Base-by-base conservation (phyloP, 2,329 filamentous ascomycete genomes). In the Stemphylium beticola region DNA sequence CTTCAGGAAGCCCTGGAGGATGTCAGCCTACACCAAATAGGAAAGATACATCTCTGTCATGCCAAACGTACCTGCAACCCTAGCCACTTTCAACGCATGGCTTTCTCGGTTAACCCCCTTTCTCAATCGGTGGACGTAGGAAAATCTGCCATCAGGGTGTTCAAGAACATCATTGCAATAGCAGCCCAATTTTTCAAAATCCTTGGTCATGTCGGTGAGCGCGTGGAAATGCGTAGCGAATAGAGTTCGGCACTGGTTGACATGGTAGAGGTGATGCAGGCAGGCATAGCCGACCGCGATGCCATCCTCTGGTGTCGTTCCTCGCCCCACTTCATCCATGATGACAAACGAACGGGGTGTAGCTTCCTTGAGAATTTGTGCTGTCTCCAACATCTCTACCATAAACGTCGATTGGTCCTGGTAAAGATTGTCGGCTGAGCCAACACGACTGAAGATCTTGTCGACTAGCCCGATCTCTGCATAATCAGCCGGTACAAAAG, bases 341-440 rank as follows among this genome's bases (percentile, higher is more conserved):
- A 99, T 93, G 57, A 82, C 93, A 67, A 99, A 96, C 0, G 90
- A 95, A 20, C 88, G 84, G 1, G 87, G 78, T 0, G 93, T 98
- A 0, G 95, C 93, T 62, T 90, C 83, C 57, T 89, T 90, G 47
- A 99, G 82, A 48, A 99, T 99, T 22, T 89, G 84, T 1, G 93
- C 93, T 17, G 95, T 96, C 77, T 99, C 95, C 2, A 97, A 83
- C 95, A 99, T 99, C 78, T 99, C 95, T 1, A 98, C 92, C 95
- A 99, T 98, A 76, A 99, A 99, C 0, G 96, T 99, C 48, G 92
- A 96, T 75, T 98, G 93, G 78, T 96, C 90, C 45, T 87, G 86
- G 78, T 90, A 97, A n/a, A 99, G 82, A 72, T 96, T 93, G 74
- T 99, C 96, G 1, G 93, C 95, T 1, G 92, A 96, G 1, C 95